These are phyloP conservation scores for Citrus maxima DNA, from an alignment of 345 rosid species.

Conservation along the genomic window DNA sequence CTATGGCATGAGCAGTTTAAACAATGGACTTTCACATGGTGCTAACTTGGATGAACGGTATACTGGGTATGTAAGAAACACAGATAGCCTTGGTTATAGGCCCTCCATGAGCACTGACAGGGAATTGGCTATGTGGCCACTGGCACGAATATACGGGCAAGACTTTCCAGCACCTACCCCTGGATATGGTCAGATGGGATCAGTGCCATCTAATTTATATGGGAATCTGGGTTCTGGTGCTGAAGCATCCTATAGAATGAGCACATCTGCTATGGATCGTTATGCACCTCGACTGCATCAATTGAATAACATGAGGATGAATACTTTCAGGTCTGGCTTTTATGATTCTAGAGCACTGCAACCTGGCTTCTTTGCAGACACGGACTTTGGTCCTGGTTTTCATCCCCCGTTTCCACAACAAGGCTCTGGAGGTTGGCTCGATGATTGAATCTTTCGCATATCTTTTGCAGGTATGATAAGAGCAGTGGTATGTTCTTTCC, in stretches of 20 bases:
- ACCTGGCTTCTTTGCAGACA: slow-evolving; percentile 15
- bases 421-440: slow-evolving; percentile 60
- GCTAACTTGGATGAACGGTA: slow-evolving; percentile 27
- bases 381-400: slow-evolving; percentile 55
- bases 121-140: slow-evolving; percentile 23
- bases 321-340: slow-evolving; percentile 21
- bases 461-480: neutral
- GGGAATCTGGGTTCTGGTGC: slow-evolving; percentile 20
- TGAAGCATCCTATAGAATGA: slow-evolving; percentile 29
- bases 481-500: neutral
- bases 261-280: slow-evolving; percentile 46
- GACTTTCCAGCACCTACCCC: slow-evolving; percentile 10
- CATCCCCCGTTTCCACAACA: slow-evolving; percentile 25
- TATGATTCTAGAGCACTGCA: slow-evolving; percentile 23
- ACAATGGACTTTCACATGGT: slow-evolving; percentile 23
- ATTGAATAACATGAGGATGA: slow-evolving; percentile 43
- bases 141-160: slow-evolving; percentile 31
- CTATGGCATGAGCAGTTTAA: slow-evolving; percentile 21
- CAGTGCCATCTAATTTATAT: slow-evolving; percentile 29
- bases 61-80: slow-evolving; percentile 16
- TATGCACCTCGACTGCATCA: slow-evolving; percentile 65
- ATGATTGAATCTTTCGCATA: slow-evolving; percentile 37
- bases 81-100: slow-evolving; percentile 25
- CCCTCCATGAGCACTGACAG: slow-evolving; percentile 18
- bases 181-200: slow-evolving; percentile 24